These are phyloP conservation scores for Backusella macrospora DNA, from an alignment of 192 early-diverging fungal genomes.

Conservation along the genomic window DNA sequence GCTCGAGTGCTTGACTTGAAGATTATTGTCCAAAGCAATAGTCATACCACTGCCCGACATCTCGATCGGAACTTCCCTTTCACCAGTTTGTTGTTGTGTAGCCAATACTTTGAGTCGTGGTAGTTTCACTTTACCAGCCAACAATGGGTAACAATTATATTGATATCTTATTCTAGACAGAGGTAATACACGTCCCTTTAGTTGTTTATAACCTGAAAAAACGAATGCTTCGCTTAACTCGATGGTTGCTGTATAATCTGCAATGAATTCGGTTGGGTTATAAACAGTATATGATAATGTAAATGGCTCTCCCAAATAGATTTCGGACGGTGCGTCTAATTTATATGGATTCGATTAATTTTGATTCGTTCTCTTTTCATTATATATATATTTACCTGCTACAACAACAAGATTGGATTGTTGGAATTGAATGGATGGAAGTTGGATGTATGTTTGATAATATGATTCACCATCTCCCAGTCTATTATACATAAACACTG, in stretches of 20 bases:
- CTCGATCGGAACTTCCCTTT: conserved; percentile 28
- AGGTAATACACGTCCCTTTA: conserved; percentile 59
- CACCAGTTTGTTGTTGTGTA: conserved; percentile 20
- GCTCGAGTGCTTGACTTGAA: conserved; percentile 8
- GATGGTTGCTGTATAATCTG: conserved; percentile 59
- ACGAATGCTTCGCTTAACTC: conserved; percentile 76
- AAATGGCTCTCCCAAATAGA: conserved; percentile 61
- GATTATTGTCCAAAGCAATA: conserved; percentile 22
- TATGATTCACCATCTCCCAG: conserved; percentile 14
- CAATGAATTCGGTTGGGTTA: conserved; percentile 57
- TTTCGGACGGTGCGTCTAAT: conserved; percentile 60
- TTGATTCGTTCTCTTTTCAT: neutral
- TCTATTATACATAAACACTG: too few relatives aligned
- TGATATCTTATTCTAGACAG: conserved; percentile 49
- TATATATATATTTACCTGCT: conserved; percentile 36
- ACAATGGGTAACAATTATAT: conserved; percentile 65
- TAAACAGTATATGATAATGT: conserved; percentile 61
- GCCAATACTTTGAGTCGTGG: conserved; percentile 54
- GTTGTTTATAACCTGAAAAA: conserved; percentile 72
- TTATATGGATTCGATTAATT: conserved; percentile 7
- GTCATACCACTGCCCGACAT: conserved; percentile 14
- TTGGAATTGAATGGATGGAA: conserved; percentile 38
- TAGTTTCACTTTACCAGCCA: conserved; percentile 56
- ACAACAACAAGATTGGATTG: conserved; percentile 38
- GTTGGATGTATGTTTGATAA: conserved; percentile 37